phyloP scores from a whole-genome alignment of 108 stramenopile species.

The Fistulifera solaris region DNA sequence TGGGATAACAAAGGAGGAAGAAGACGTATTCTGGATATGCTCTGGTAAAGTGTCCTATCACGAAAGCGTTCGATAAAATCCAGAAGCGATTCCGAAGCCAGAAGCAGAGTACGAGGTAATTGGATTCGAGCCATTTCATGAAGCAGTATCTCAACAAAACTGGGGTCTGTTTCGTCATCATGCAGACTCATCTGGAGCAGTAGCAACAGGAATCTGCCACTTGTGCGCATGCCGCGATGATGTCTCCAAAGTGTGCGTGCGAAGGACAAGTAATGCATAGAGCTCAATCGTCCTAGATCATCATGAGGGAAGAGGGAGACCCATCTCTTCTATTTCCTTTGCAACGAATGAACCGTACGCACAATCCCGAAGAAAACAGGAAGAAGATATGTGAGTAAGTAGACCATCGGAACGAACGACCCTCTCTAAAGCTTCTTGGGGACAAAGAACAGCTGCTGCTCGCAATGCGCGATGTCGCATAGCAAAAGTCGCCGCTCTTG shows the following conservation, averaged over 20 bases:
- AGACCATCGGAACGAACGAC: constrained; percentile 20
- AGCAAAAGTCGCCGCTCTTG: constrained; percentile 56
- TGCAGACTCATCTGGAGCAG: constrained; percentile 64
- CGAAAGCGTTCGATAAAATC: neutral
- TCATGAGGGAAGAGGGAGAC: constrained; percentile 74
- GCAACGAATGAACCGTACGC: constrained; percentile 71
- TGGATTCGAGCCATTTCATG: constrained; percentile 34
- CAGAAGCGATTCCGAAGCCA: constrained; percentile 49
- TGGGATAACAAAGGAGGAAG: no score
- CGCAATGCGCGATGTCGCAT: constrained; percentile 79
- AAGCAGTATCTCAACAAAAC: constrained; percentile 38
- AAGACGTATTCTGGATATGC: no score
- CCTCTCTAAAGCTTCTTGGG: constrained; percentile 57
- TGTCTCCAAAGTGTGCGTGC: constrained; percentile 76
- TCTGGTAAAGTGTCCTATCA: no score
- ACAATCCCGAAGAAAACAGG: constrained; percentile 33
- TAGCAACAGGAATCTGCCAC: constrained; percentile 60
- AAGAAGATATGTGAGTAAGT: constrained; percentile 1
- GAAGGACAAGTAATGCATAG: constrained; percentile 74
- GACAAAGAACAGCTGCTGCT: constrained; percentile 69
- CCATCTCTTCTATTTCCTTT: constrained; percentile 84
- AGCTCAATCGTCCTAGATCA: constrained; percentile 58
- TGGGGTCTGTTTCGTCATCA: constrained; percentile 35
- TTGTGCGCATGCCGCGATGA: constrained; percentile 37
- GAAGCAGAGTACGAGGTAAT: constrained; percentile 55